Evolutionary conservation across 768 basidiomycete species (phyloP).

Genomic region (Austroboletus eburneus): DNA sequence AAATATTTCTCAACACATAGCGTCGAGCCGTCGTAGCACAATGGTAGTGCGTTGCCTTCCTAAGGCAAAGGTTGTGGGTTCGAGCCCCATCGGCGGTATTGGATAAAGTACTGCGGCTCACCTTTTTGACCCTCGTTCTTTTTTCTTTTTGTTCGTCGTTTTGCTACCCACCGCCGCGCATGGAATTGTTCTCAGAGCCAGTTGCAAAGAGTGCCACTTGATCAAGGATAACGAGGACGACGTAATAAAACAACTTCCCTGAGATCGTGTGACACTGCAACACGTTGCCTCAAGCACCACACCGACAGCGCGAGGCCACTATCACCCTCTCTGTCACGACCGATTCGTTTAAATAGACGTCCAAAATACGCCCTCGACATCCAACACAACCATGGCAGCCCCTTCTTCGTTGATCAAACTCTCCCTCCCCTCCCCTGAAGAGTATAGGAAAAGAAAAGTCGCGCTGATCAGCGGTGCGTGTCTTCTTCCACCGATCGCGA

Average conservation of each 20-base stretch:
- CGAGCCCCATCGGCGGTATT: conserved; percentile 36
- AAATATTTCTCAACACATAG: not conserved
- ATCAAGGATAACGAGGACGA: too few relatives aligned
- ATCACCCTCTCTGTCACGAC: not conserved
- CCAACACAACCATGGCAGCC: conserved; percentile 20
- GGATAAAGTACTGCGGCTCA: conserved; percentile 23
- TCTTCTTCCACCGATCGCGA: conserved; percentile 1
- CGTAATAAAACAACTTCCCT: too few relatives aligned
- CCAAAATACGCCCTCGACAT: too few relatives aligned
- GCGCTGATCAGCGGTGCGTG: conserved; percentile 83
- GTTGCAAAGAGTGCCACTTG: too few relatives aligned
- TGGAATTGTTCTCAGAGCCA: too few relatives aligned
- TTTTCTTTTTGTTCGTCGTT: too few relatives aligned
- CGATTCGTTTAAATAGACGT: too few relatives aligned
- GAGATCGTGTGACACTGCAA: too few relatives aligned
- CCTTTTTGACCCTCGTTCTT: conserved; percentile 4
- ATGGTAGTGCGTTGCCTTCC: conserved; percentile 39
- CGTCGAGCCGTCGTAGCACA: conserved; percentile 35
- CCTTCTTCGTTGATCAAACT: conserved; percentile 42
- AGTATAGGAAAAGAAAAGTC: conserved; percentile 88
- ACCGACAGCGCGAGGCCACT: conserved; percentile 5
- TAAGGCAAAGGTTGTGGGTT: conserved; percentile 39
- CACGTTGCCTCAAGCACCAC: not conserved
- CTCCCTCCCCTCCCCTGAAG: conserved; percentile 66
- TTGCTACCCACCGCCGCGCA: too few relatives aligned